Base-by-base conservation (phyloP, 140 eudicot species). In the Stevia rebaudiana region DNA sequence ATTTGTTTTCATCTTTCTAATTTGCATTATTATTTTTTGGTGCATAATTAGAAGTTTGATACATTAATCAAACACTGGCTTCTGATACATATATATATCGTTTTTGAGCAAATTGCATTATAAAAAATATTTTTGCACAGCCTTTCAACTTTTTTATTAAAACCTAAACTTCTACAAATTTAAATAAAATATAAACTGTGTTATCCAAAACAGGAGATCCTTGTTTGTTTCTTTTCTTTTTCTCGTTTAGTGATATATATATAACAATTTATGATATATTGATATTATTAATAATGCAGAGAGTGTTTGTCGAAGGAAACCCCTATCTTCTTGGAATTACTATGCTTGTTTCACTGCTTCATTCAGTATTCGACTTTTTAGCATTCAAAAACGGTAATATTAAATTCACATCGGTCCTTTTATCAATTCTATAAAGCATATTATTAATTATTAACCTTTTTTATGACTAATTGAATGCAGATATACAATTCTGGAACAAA, bases 401-500 rank as follows among this genome's bases (percentile, higher is more conserved):
- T 65, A 37, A 28, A 28, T 3, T 17, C 19, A 19, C 24, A 5
- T 35, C 13, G 4, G 2, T 63, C 7, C 18, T 23, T 10, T 65
- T 21, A 2, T 25, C 15, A 16, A 36, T 76, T 49, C 24, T 18
- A 28, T 1, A 40, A 41, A 33, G 2, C 67, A 51, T n/a, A n/a
- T n/a, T n/a, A 33, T 53, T 15, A 37, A 11, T n/a, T 33, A 11
- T n/a, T 33, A 48, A 18, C 59, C 42, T 6, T 36, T 11, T 63
- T 0, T 22, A 47, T 22, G 53, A 67, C 42, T 30, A 33, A 25
- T 47, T 41, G 46, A 4, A 10, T 71, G 50, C 84, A 90, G 97
- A 90, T 75, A 90, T 90, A 31, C 97, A 90, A 42, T 90, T 90
- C 76, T 90, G 97, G 97, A 90, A 87, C 75, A 90, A 90, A 80